These are phyloP conservation scores for Barbarea vulgaris DNA, from an alignment of 345 rosid species.

Conservation along the genomic window DNA sequence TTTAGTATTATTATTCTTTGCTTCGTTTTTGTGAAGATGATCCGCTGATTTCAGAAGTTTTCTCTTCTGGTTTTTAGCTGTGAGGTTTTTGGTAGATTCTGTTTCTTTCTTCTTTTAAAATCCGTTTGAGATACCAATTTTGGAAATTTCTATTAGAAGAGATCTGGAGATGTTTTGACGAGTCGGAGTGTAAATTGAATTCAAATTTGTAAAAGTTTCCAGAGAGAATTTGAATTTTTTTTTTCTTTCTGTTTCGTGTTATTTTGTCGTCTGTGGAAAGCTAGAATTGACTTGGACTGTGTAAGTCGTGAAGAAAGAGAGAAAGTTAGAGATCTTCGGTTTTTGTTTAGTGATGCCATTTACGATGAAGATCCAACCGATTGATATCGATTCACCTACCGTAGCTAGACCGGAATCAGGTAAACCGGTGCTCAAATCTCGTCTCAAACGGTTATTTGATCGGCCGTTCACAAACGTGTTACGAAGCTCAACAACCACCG, in stretches of 20 bases:
- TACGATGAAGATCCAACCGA: constrained; percentile 78
- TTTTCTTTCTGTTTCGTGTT: not conserved
- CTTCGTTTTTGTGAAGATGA: constrained; percentile 40
- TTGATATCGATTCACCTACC: constrained; percentile 49
- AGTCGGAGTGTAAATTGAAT: constrained; percentile 29
- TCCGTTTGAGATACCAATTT: constrained; percentile 20
- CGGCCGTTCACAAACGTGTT: constrained; percentile 62
- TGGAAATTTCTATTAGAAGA: constrained; percentile 6
- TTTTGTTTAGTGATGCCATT: constrained; percentile 27
- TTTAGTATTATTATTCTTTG: constrained; percentile 41
- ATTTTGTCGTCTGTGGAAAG: constrained; percentile 6
- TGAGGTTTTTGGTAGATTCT: constrained; percentile 44
- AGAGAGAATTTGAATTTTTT: constrained; percentile 24
- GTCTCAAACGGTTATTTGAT: constrained; percentile 70
- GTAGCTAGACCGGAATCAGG: constrained; percentile 46
- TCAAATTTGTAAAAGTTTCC: constrained; percentile 20
- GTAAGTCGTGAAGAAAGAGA: not conserved
- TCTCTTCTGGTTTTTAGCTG: constrained; percentile 35
- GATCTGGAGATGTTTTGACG: constrained; percentile 25
- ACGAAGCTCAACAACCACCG: constrained; percentile 47
- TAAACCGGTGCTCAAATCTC: constrained; percentile 68
- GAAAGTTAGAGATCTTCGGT: constrained; percentile 26
- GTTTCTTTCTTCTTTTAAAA: constrained; percentile 2
- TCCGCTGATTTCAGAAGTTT: constrained; percentile 42
- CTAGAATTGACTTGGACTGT: constrained; percentile 36